Conservation (phyloP, 2,329 filamentous ascomycete genomes). For the Allantophomopsis lycopodina region DNA sequence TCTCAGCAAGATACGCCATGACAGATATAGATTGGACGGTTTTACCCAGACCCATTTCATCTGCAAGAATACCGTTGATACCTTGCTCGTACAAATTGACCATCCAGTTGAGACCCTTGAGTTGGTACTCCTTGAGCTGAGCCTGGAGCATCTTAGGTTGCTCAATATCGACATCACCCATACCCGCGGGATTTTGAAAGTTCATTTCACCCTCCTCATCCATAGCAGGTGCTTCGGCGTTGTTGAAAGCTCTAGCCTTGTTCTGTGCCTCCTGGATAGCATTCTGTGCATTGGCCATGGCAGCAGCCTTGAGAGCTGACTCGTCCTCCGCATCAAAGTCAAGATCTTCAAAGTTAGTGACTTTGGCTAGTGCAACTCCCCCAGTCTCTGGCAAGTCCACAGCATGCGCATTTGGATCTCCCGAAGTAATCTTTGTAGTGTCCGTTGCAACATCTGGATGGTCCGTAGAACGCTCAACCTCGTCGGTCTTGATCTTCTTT, state of each 20-base stretch:
- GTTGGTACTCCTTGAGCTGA: constrained; percentile 94
- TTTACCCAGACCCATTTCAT: constrained; percentile 99
- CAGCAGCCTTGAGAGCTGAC: constrained; percentile 63
- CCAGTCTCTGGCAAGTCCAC: constrained; percentile 37
- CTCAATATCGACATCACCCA: constrained; percentile 86
- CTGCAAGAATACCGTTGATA: constrained; percentile 97
- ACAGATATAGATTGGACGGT: constrained; percentile 98
- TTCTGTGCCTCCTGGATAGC: constrained; percentile 90
- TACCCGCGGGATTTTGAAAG: constrained; percentile 94
- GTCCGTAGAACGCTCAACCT: constrained; percentile 82
- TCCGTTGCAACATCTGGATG: constrained; percentile 55
- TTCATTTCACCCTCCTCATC: constrained; percentile 97
- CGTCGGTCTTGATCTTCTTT: constrained; percentile 96
- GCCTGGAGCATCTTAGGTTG: constrained; percentile 90
- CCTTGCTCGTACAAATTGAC: constrained; percentile 98
- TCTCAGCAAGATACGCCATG: constrained; percentile 96
- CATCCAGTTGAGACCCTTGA: constrained; percentile 98
- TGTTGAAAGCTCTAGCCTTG: constrained; percentile 87
- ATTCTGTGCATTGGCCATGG: constrained; percentile 90
- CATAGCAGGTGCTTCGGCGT: constrained; percentile 48
- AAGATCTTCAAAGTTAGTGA: constrained; percentile 87
- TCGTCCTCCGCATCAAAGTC: constrained; percentile 96
- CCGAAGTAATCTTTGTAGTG: constrained; percentile 25
- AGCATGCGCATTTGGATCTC: constrained; percentile 20
- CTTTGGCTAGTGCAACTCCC: constrained; percentile 48